A percentile compares a stretch with the other conserved stretches of the same genome.
These are phyloP conservation scores for Flaveria brownii DNA, from an alignment of 129 eudicot species.

Conservation along the genomic window DNA sequence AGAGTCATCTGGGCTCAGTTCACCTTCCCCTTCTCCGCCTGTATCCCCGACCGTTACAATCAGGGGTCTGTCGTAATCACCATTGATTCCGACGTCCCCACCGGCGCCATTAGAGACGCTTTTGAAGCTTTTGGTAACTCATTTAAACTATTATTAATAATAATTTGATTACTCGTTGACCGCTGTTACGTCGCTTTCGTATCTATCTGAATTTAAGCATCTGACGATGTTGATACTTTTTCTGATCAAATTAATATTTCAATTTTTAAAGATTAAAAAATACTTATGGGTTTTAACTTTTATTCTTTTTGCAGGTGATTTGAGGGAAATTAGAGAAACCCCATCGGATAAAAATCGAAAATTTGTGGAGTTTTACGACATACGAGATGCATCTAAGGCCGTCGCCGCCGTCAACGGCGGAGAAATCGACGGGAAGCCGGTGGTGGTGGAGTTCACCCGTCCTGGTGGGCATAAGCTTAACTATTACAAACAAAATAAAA, in stretches of 20 bases:
- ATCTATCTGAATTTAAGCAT: slow-evolving; percentile 24
- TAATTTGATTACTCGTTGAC: slow-evolving; percentile 8
- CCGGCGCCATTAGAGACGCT: slow-evolving; percentile 33
- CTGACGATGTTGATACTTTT: slow-evolving; percentile 30
- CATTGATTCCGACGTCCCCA: slow-evolving; percentile 40
- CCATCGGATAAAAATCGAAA: slow-evolving; percentile 58
- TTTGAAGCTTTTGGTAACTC: slow-evolving; percentile 70
- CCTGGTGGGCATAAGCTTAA: slow-evolving; percentile 44
- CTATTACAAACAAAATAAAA: too few relatives aligned
- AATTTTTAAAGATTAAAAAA: neutral
- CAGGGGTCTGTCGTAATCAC: slow-evolving; percentile 76
- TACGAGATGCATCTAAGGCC: slow-evolving; percentile 60
- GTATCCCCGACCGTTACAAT: slow-evolving; percentile 61
- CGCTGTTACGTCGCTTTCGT: slow-evolving; percentile 41
- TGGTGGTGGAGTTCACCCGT: slow-evolving; percentile 62
- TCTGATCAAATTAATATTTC: too few relatives aligned
- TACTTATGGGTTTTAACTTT: neutral
- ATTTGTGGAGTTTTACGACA: slow-evolving; percentile 75
- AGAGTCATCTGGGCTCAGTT: slow-evolving; percentile 89
- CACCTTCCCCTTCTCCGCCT: slow-evolving; percentile 41
- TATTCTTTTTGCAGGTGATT: slow-evolving; percentile 51
- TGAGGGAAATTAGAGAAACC: slow-evolving; percentile 73
- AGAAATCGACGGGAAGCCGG: slow-evolving; percentile 53
- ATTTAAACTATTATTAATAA: neutral
- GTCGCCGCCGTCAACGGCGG: slow-evolving; percentile 49